Evolutionary conservation across 805 yeast genomes (phyloP).

Genomic region (Starmerella apis): DNA sequence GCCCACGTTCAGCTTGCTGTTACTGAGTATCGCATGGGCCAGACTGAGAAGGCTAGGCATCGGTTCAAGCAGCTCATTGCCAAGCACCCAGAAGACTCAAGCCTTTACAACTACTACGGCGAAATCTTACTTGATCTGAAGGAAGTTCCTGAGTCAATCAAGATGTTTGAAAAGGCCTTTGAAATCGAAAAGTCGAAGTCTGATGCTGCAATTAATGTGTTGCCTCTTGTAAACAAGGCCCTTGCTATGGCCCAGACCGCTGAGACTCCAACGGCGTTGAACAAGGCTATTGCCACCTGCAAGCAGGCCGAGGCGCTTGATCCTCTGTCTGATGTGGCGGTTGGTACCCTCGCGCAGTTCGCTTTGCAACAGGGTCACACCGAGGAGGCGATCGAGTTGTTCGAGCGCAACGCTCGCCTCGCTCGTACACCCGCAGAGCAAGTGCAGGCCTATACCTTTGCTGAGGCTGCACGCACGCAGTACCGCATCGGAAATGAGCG

Average conservation of each 20-base stretch:
- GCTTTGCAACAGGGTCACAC: constrained; percentile 73
- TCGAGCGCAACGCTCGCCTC: constrained; percentile 71
- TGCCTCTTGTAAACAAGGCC: constrained; percentile 86
- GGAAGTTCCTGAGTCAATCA: constrained; percentile 58
- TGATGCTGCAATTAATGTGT: constrained; percentile 68
- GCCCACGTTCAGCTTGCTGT: constrained; percentile 91
- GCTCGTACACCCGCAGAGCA: constrained; percentile 81
- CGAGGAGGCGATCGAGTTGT: constrained; percentile 68
- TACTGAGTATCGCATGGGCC: constrained; percentile 70
- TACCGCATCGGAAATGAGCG: constrained; percentile 42
- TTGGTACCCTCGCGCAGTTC: constrained; percentile 83
- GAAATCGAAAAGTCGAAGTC: constrained; percentile 53
- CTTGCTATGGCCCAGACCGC: constrained; percentile 37
- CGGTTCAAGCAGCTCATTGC: constrained; percentile 44
- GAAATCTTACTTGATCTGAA: constrained; percentile 80
- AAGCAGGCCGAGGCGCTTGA: constrained; percentile 70
- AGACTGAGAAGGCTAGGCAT: constrained; percentile 47
- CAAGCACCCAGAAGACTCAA: constrained; percentile 77
- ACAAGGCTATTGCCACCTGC: constrained; percentile 54
- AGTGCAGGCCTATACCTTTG: constrained; percentile 79
- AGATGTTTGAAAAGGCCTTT: constrained; percentile 77
- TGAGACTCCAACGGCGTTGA: constrained; percentile 34
- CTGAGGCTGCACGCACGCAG: constrained; percentile 90
- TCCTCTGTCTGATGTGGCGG: constrained; percentile 80
- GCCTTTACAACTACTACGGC: constrained; percentile 90